Evolutionary conservation across 768 basidiomycete species (phyloP).

Genomic region (Boletus reticuloceps): DNA sequence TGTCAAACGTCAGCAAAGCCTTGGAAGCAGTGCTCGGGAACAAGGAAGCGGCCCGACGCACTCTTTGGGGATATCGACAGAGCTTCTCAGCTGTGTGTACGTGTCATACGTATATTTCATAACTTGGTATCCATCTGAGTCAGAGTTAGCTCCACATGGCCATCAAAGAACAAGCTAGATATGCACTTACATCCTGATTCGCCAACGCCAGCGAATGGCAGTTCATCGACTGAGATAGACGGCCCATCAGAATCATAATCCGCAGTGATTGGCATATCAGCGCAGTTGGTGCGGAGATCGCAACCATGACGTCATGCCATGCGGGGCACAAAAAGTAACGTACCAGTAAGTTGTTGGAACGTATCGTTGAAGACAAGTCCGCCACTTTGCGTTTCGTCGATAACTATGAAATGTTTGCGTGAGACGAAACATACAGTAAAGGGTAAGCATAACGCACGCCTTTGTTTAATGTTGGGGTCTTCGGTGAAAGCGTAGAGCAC

Average conservation of each 20-base stretch:
- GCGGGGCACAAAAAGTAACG: conserved; percentile 6
- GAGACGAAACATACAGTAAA: neutral
- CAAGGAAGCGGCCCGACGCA: conserved; percentile 17
- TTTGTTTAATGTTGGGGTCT: conserved; percentile 37
- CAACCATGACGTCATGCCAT: conserved; percentile 12
- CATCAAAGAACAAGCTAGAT: neutral
- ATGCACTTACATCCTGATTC: conserved; percentile 59
- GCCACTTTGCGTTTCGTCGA: conserved; percentile 58
- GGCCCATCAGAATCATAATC: neutral
- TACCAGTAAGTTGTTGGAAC: conserved; percentile 51
- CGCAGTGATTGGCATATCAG: neutral
- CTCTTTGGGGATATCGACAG: conserved; percentile 60
- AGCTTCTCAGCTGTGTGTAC: conserved; percentile 49
- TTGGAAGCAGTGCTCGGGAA: conserved; percentile 1
- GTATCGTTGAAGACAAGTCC: conserved; percentile 58
- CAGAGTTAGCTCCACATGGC: neutral
- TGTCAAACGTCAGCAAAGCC: neutral
- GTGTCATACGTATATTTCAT: conserved; percentile 53
- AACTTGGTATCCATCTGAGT: conserved; percentile 51
- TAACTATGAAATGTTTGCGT: conserved; percentile 37
- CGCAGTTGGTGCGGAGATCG: conserved; percentile 4
- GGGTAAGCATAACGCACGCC: conserved; percentile 28
- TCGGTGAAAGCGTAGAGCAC: conserved; percentile 65
- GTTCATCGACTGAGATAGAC: conserved; percentile 27
- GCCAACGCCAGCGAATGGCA: conserved; percentile 57